Percentiles rank a stretch among this genome's conserved stretches.
Evolutionary conservation across 164 flowering plant species (phyloP).

Genomic region (Magnolia changhungtana): DNA sequence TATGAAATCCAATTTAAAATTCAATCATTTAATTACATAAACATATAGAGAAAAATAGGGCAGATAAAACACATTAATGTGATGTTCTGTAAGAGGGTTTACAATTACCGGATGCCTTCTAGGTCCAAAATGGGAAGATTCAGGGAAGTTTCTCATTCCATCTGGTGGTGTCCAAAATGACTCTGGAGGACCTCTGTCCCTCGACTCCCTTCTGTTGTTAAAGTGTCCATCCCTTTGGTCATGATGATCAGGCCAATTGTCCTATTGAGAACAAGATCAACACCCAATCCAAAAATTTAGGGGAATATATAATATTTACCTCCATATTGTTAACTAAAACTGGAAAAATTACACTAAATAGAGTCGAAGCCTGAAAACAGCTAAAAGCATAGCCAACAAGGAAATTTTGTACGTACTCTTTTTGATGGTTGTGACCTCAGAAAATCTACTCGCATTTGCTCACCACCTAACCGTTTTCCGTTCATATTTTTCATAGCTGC

Average conservation of each 20-base stretch:
- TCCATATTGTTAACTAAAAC: too few species aligned
- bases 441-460: conserved; percentile 77
- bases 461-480: conserved; percentile 73
- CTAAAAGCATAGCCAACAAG: background rate
- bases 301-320: background rate
- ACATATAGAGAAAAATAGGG: background rate
- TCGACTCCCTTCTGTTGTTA: conserved; percentile 25
- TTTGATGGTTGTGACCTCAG: conserved; percentile 68
- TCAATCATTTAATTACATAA: background rate
- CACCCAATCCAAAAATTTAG: background rate
- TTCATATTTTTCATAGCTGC: conserved; percentile 74
- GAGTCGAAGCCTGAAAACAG: conserved; percentile 1
- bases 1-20: background rate
- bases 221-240: conserved; percentile 53
- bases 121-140: conserved; percentile 29
- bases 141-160: conserved; percentile 15
- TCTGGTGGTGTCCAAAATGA: conserved; percentile 32
- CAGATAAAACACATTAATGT: background rate
- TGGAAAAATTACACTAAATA: background rate
- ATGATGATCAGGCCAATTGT: conserved; percentile 45
- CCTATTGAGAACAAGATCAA: conserved; percentile 31
- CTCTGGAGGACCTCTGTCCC: conserved; percentile 29
- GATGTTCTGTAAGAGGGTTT: background rate
- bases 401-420: conserved; percentile 59
- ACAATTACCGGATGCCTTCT: conserved; percentile 42